Evolutionary conservation across 1,284 basidiomycete genomes (phyloP).

Genomic region (Ustilago hordei): DNA sequence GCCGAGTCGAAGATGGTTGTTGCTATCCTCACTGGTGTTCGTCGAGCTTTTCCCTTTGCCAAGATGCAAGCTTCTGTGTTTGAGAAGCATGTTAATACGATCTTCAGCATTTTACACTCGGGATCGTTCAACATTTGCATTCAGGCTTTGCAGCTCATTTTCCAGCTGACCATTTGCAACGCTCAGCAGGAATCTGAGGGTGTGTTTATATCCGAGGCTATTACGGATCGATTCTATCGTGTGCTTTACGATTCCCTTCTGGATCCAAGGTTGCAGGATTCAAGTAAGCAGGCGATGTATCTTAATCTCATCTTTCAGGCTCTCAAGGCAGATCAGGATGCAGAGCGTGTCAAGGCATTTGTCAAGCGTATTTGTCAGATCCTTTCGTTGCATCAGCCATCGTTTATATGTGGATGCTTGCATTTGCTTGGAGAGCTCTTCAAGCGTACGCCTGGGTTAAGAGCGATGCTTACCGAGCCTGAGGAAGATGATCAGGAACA

Average conservation of each 20-base stretch:
- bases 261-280: constrained; percentile 82
- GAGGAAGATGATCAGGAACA: constrained; percentile 72
- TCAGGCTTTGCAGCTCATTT: constrained; percentile 91
- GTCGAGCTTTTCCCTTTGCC: constrained; percentile 93
- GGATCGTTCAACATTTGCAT: constrained; percentile 92
- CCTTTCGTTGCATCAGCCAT: constrained; percentile 80
- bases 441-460: constrained; percentile 78
- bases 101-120: constrained; percentile 95
- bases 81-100: constrained; percentile 87
- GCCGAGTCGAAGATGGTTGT: constrained; percentile 82
- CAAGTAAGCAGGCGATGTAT: constrained; percentile 97
- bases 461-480: constrained; percentile 75
- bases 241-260: constrained; percentile 89
- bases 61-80: constrained; percentile 78
- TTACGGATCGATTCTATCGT: constrained; percentile 82
- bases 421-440: constrained; percentile 77
- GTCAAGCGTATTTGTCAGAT: constrained; percentile 89
- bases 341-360: constrained; percentile 81
- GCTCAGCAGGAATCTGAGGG: constrained; percentile 37
- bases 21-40: constrained; percentile 92
- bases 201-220: constrained; percentile 60
- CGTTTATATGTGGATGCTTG: constrained; percentile 90
- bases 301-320: constrained; percentile 95
- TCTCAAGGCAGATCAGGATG: constrained; percentile 81
- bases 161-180: constrained; percentile 75